A percentile compares a stretch with the other conserved stretches of the same genome.
Evolutionary conservation across 805 yeast species (phyloP).

Genomic region (Myxozyma kluyveri): DNA sequence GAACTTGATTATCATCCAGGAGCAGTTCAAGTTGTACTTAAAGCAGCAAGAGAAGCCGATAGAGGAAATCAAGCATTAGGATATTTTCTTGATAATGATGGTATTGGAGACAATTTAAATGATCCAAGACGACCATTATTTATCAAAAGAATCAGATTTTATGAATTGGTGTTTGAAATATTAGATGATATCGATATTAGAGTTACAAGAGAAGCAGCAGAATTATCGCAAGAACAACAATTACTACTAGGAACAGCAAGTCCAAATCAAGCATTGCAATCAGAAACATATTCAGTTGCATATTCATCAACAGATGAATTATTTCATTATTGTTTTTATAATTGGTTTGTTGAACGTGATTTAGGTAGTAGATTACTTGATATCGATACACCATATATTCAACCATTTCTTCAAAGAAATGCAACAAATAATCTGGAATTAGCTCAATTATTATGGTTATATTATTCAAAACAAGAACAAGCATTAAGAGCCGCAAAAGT

Average conservation of each 20-base stretch:
- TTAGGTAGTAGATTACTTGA: slow-evolving; percentile 73
- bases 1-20: slow-evolving; percentile 77
- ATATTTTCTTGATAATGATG: slow-evolving; percentile 50
- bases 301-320: slow-evolving; percentile 71
- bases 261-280: slow-evolving; percentile 49
- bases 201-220: slow-evolving; percentile 42
- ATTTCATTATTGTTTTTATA: slow-evolving; percentile 90
- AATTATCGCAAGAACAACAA: slow-evolving; percentile 30
- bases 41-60: slow-evolving; percentile 69
- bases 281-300: slow-evolving; percentile 69
- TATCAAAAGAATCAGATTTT: slow-evolving; percentile 57
- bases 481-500: slow-evolving; percentile 83
- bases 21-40: slow-evolving; percentile 77
- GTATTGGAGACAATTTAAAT: slow-evolving; percentile 37
- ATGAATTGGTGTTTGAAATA: slow-evolving; percentile 71
- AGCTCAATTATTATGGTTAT: slow-evolving; percentile 84
- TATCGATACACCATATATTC: slow-evolving; percentile 75
- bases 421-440: slow-evolving; percentile 57
- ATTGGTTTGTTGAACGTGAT: slow-evolving; percentile 83
- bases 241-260: neutral
- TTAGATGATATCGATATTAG: slow-evolving; percentile 71
- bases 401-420: slow-evolving; percentile 62
- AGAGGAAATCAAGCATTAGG: slow-evolving; percentile 57
- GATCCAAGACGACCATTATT: slow-evolving; percentile 54
- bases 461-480: slow-evolving; percentile 76